Evolutionary conservation across 2,329 filamentous ascomycete species (phyloP), one percentile per base, ranked within the genome.

Genomic region (Fusarium heterosporum): DNA sequence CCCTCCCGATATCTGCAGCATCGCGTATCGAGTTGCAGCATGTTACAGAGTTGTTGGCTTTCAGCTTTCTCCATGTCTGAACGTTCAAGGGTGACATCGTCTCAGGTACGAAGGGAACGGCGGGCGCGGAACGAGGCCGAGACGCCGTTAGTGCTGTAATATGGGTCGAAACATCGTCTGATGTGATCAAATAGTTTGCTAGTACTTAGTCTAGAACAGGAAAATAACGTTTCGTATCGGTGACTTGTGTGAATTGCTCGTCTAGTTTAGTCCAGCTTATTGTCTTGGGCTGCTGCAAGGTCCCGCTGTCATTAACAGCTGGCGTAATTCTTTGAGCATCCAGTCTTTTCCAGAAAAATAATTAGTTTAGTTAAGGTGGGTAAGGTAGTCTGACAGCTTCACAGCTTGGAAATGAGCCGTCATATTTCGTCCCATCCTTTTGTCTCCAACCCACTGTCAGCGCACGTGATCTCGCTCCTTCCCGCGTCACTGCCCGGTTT

Each of bases 381-480:
- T n/a, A n/a, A n/a, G n/a, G n/a, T 22, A 22, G 22, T 22, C 6
- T 13, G 26, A 36, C 49, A 49, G 10, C 22, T 41, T 61, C 50
- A 51, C 60, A 41, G 49, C 19, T 53, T 34, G 46, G 29, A 25
- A 42, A 66, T 69, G 65, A 69, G 41, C 40, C 52, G 17, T 68
- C 65, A 65, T 34, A 48, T 68, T 52, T 42, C 14, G 29, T 11
- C 4, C 3, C 2, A 12, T 26, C 16, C 13, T n/a, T 17, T 51
- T n/a, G 10, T n/a, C 14, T 22, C 22, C 22, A 22, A 22, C 22
- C 4, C 4, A 6, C 22, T 19, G 14, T 16, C 3, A 0, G 3
- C 17, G 30, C 74, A 76, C 74, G 74, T 76, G 74, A 76, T 57
- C 60, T 64, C 74, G 74, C 57, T 73, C 59, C 56, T 32, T 22